Evolutionary conservation across 2,329 filamentous ascomycete genomes (phyloP).

Genomic region (Akanthomyces muscarius): DNA sequence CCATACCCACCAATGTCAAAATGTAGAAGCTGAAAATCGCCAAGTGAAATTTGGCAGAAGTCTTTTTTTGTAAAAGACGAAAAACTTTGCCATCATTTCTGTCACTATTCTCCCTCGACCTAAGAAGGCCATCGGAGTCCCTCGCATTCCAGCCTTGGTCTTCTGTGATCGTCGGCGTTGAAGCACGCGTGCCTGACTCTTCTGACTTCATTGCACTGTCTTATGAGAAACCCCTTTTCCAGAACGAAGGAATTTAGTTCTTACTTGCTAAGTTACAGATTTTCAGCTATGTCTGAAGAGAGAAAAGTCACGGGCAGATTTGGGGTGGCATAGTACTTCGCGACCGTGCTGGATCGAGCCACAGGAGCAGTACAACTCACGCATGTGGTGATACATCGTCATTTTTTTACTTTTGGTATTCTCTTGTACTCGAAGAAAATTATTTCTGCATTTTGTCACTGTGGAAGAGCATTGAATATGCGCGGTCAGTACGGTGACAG

Average conservation of each 20-base stretch:
- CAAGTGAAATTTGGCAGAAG: not conserved
- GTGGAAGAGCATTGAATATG: not conserved
- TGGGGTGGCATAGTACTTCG: too few relatives aligned
- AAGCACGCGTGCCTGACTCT: constrained; percentile 8
- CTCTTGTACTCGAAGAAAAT: not conserved
- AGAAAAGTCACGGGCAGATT: not conserved
- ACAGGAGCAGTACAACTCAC: not conserved
- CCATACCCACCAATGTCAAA: constrained; percentile 2
- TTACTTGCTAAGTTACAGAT: not conserved
- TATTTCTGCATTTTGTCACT: not conserved
- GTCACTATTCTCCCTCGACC: not conserved
- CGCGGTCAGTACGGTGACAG: not conserved
- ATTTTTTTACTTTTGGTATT: too few relatives aligned
- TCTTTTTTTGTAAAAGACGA: not conserved
- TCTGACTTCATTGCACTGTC: constrained; percentile 1
- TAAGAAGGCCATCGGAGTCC: constrained; percentile 6
- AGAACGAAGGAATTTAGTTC: too few relatives aligned
- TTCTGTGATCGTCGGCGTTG: constrained; percentile 5
- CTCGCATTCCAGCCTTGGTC: constrained; percentile 8
- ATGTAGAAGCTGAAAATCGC: constrained; percentile 12
- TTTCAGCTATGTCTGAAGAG: not conserved
- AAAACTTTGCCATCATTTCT: not conserved
- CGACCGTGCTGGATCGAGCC: not conserved
- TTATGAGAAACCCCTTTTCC: not conserved
- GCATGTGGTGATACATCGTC: not conserved